phyloP scores from a whole-genome alignment of 164 flowering plant species.

The Litsea cubeba region DNA sequence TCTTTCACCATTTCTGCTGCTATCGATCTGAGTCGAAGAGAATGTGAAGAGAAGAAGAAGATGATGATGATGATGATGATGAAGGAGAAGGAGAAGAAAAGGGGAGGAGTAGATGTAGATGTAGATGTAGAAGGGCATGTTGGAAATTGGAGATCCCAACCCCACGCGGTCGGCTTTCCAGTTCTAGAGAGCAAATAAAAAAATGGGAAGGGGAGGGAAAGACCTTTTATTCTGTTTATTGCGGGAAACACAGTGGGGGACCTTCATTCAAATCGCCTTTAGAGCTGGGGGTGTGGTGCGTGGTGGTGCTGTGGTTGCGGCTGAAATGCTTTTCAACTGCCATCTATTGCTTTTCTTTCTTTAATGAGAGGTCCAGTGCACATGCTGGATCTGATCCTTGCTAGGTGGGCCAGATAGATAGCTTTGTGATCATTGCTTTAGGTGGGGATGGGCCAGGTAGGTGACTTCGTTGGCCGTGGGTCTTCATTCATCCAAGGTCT shows the following conservation, averaged over 20 bases:
- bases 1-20: conserved; percentile 62
- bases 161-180: conserved; percentile 13
- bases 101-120: neutral
- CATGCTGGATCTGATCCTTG: too few species aligned
- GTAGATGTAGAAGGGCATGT: neutral
- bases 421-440: too few species aligned
- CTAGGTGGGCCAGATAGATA: too few species aligned
- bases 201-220: neutral
- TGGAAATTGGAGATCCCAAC: neutral
- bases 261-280: conserved; percentile 3
- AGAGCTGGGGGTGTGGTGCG: neutral
- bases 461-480: too few species aligned
- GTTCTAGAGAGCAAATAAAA: neutral
- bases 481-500: too few species aligned
- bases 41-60: neutral
- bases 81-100: neutral
- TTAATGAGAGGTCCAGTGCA: too few species aligned
- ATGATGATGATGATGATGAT: neutral
- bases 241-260: conserved; percentile 5
- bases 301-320: neutral
- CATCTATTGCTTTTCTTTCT: too few species aligned
- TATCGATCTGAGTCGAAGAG: neutral
- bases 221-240: neutral
- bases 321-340: neutral
- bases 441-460: too few species aligned